These are phyloP conservation scores for Spirogloea muscicola DNA, from an alignment of 139 green algal species.

Conservation along the genomic window DNA sequence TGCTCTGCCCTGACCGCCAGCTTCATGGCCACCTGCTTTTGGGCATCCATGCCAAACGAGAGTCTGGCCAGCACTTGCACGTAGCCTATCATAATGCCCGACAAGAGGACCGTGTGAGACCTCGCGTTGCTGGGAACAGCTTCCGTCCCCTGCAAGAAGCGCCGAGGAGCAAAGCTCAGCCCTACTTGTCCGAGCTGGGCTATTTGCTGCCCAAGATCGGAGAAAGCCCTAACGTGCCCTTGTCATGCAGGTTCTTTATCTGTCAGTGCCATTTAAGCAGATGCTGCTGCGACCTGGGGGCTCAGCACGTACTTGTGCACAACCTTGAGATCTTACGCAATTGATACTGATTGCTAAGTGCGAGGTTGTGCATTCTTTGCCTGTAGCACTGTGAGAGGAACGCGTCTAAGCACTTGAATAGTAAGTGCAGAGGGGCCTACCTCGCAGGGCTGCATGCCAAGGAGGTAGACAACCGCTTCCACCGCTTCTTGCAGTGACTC, in stretches of 20 bases:
- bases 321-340: too few species aligned
- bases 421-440: neutral
- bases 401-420: neutral
- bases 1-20: conserved; percentile 75
- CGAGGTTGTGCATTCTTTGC: too few species aligned
- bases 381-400: too few species aligned
- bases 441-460: conserved; percentile 90
- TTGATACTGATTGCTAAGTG: too few species aligned
- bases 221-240: too few species aligned
- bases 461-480: conserved; percentile 80
- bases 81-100: conserved; percentile 72
- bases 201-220: too few species aligned
- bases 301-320: too few species aligned
- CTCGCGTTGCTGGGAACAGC: conserved; percentile 87
- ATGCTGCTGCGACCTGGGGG: too few species aligned
- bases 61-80: conserved; percentile 72
- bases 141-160: conserved; percentile 69
- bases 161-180: too few species aligned
- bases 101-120: conserved; percentile 82
- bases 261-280: too few species aligned
- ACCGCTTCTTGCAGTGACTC: conserved; percentile 83
- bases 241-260: too few species aligned
- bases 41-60: conserved; percentile 84
- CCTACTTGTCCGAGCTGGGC: too few species aligned
- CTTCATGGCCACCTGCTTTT: conserved; percentile 93